Percentiles rank a stretch among this genome's conserved stretches.
phyloP scores from a whole-genome alignment of 2,329 filamentous ascomycete genomes.

The Emmonsiellopsis sp. region DNA sequence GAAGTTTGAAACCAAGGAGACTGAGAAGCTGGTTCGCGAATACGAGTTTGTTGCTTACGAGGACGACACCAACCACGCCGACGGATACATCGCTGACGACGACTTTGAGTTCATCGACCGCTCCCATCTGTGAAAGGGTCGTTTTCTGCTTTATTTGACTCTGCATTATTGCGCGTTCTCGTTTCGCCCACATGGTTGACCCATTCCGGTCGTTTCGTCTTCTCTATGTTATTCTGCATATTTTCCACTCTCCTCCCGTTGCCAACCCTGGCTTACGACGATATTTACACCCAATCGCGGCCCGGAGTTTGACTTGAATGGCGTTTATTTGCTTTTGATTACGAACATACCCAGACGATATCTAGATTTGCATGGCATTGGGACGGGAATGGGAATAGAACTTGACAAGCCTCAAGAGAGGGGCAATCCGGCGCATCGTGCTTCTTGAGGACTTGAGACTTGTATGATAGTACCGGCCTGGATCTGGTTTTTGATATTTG shows the following conservation, averaged over 20 bases:
- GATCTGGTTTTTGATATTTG: neutral
- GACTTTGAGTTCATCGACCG: constrained; percentile 35
- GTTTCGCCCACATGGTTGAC: too few relatives aligned
- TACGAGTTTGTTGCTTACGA: constrained; percentile 44
- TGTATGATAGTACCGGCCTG: constrained; percentile 13
- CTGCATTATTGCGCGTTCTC: too few relatives aligned
- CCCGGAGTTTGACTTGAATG: too few relatives aligned
- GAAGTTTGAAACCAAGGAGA: constrained; percentile 51
- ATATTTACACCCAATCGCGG: too few relatives aligned
- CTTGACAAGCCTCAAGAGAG: constrained; percentile 17
- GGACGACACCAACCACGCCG: constrained; percentile 25
- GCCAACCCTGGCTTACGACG: too few relatives aligned
- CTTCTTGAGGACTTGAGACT: constrained; percentile 22
- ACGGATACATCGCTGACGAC: constrained; percentile 21
- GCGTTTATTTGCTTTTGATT: too few relatives aligned
- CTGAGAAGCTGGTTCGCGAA: constrained; percentile 52
- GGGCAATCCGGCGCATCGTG: constrained; percentile 12
- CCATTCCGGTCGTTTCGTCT: too few relatives aligned
- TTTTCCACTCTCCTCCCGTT: neutral
- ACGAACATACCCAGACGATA: neutral
- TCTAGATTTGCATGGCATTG: neutral
- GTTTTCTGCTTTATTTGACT: neutral
- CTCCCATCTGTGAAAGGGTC: constrained; percentile 16
- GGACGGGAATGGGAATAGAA: constrained; percentile 2
- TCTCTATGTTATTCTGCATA: neutral